Percentiles rank a stretch among this genome's conserved stretches.
These are phyloP conservation scores for Tolypocladium cylindrosporum DNA, from an alignment of 2,329 filamentous ascomycete species.

Conservation along the genomic window DNA sequence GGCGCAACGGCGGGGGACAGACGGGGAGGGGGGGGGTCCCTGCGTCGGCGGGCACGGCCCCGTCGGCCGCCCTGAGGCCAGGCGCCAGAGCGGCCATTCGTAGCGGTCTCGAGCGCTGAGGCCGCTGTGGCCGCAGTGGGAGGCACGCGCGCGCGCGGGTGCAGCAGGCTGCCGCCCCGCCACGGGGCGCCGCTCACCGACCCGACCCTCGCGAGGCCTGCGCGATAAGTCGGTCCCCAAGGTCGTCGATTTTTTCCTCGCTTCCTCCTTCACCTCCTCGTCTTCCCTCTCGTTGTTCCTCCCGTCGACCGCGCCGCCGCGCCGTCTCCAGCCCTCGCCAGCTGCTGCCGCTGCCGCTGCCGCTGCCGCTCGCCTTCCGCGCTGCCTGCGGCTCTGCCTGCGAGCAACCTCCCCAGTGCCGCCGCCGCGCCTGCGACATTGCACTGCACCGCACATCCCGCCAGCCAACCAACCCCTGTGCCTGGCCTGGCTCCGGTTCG, in stretches of 20 bases:
- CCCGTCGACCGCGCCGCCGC: no score
- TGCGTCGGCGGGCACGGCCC: background rate
- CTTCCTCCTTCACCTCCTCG: no score
- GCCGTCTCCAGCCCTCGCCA: no score
- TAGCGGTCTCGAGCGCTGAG: background rate
- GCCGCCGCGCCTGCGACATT: background rate
- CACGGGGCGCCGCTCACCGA: background rate
- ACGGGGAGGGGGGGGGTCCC: background rate
- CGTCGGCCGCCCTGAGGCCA: background rate
- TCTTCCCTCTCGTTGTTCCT: background rate
- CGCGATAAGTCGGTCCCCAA: no score
- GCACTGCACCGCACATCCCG: background rate
- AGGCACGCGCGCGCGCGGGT: no score
- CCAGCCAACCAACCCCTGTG: background rate
- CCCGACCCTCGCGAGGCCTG: background rate
- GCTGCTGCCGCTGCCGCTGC: no score
- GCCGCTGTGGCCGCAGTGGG: no score
- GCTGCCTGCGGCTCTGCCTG: background rate
- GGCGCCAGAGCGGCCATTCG: background rate
- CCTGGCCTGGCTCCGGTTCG: background rate
- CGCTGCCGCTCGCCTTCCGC: no score
- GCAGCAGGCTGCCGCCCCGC: background rate
- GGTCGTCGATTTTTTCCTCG: no score
- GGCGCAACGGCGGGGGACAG: background rate
- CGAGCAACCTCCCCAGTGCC: background rate